Conservation (phyloP, 139 green algal species). For the Protoeuglena noctilucae region DNA sequence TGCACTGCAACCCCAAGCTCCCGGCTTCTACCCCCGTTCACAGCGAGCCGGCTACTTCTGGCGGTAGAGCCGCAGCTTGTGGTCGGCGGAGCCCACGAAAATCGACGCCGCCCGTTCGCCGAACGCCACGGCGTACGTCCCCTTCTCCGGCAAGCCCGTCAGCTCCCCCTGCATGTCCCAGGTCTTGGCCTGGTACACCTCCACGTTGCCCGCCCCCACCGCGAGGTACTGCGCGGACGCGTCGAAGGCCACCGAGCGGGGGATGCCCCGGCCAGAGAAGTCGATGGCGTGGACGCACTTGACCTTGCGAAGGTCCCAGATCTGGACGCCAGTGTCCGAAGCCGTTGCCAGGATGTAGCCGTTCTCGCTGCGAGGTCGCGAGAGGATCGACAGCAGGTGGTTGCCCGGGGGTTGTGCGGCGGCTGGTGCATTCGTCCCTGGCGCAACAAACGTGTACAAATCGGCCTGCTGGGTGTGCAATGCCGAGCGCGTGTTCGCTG, state of each 20-base stretch:
- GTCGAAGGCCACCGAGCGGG: conserved; percentile 5
- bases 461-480: conserved; percentile 80
- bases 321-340: conserved; percentile 63
- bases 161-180: too few relatives aligned
- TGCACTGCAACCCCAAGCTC: too few relatives aligned
- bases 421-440: conserved; percentile 9
- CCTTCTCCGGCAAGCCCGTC: too few relatives aligned
- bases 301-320: conserved; percentile 97
- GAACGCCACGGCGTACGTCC: too few relatives aligned
- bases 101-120: too few relatives aligned
- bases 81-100: too few relatives aligned
- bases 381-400: conserved; percentile 37
- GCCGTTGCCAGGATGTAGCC: conserved; percentile 77
- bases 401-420: conserved; percentile 65
- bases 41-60: too few relatives aligned
- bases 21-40: too few relatives aligned
- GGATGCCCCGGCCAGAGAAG: not conserved
- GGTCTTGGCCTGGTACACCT: too few relatives aligned
- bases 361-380: conserved; percentile 83
- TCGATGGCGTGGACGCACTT: conserved; percentile 33
- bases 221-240: conserved; percentile 10
- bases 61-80: too few relatives aligned
- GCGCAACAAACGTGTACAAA: conserved; percentile 37
- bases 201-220: too few relatives aligned
- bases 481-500: conserved; percentile 26